Evolutionary conservation across 257 asterid genomes (phyloP), one percentile per base, ranked within the genome.

Genomic region (Gentiana straminea): DNA sequence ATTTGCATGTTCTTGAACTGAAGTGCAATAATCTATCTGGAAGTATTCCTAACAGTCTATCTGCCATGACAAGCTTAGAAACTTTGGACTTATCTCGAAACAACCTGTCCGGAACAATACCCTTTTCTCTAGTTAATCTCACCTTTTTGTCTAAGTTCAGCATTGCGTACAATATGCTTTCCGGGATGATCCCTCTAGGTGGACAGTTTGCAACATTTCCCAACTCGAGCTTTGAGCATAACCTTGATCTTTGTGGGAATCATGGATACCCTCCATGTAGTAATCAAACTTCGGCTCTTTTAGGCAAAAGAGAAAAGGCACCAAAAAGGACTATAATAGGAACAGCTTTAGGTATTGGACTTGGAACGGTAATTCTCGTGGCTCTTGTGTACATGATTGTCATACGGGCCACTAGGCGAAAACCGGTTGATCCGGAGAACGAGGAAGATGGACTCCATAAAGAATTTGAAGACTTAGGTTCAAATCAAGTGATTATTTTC

Each of bases 171-270:
- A 82, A 88, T 68, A 55, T 55, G 33, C 81, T 88, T 56, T 74
- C 75, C 0, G 96, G 96, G 55, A 54, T 56, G 46, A 76, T 88
- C 50, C 96, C 94, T 4, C n/a, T 37, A 2, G 75, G 76, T 44
- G 77, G 76, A 37, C 97, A 88, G 77, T 85, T 88, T 54, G 10
- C 51, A 6, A 73, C 90, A 0, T 85, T 85, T 60, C 65, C 81
- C 2, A 66, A 62, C 62, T 82, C 84, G 38, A 81, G 94, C 76
- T 88, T 82, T 47, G 88, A 78, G 63, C 95, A 88, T 35, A 88
- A 84, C 61, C 76, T 35, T 0, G 74, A 67, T 62, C 81, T 88
- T 24, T 84, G 94, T 57, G 84, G 84, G 12, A 86, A 68, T 35
- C 86, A 84, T 52, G 58, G 71, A 53, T 33, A 37, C 37, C 55